Base-by-base conservation (phyloP, 371 early-diverging fungal genomes). In the Mucor indicus region DNA sequence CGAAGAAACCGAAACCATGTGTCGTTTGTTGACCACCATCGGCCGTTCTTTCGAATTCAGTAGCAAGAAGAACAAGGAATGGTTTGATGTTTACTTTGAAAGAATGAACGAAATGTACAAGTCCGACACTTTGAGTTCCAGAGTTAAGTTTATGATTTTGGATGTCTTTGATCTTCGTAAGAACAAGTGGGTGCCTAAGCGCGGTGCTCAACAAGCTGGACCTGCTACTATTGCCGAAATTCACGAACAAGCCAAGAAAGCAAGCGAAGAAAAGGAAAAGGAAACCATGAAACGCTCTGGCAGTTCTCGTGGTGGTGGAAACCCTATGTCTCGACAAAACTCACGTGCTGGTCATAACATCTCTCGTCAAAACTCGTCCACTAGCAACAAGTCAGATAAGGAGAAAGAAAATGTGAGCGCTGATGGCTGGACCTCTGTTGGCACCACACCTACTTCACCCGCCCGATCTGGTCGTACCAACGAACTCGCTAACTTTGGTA, bases 1-100 rank as follows among this genome's bases (percentile, higher is more conserved):
- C 59, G 98, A 95, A 69, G 95, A 94, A 54, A 80, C 86, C 22
- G 98, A 98, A 74, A 87, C 88, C 43, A 80, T 95, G 57, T 88
- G 90, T 75, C 92, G 91, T 69, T 77, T 98, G 48, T 58, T 98
- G 55, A 85, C 83, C 7, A 93, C 95, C 15, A 80, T 92, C 38
- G 98, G 98, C 59, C 71, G 70, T 44, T 67, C 72, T 35, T 69
- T 91, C 32, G 89, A 85, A 30, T 37, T 16, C 6, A 53, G 53
- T 36, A 48, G 43, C 41, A 48, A 50, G 13, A 53, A 48, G 15
- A 64, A 53, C 43, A 69, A 64, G 57, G 60, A 75, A 48, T 75
- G 81, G 59, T 79, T 94, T 75, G 89, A 93, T 60, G 59, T 68
- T 16, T 94, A 90, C 77, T 92, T 96, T 63, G 60, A 55, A 29